phyloP scores from a whole-genome alignment of 108 stramenopile species.

The Skeletonema tropicum region DNA sequence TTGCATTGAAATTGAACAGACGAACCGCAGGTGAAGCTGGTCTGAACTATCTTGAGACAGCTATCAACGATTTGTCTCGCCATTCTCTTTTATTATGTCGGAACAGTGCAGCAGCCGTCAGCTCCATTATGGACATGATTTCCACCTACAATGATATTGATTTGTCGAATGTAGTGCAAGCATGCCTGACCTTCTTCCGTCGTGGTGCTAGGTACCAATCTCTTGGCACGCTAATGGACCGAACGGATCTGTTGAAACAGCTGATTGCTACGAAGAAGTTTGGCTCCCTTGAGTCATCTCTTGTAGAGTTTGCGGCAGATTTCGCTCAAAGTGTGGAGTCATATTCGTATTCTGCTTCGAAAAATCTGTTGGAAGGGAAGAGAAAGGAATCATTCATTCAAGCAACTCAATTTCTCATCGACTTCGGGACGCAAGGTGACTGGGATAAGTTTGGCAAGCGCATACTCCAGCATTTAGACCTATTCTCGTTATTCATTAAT shows the following conservation, averaged over 20 bases:
- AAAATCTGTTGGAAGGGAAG: not conserved
- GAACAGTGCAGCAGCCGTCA: not conserved
- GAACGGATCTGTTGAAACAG: not conserved
- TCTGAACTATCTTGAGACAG: too few species aligned
- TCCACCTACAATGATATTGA: not conserved
- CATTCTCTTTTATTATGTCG: too few species aligned
- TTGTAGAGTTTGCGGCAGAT: not conserved
- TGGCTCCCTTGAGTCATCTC: not conserved
- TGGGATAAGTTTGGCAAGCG: not conserved
- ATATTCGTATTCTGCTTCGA: too few species aligned
- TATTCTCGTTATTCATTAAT: not conserved
- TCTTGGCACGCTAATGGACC: not conserved
- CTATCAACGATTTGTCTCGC: too few species aligned
- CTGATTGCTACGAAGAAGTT: not conserved
- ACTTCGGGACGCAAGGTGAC: too few species aligned
- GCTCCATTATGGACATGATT: not conserved
- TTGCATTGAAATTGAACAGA: conserved; percentile 9
- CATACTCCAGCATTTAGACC: not conserved
- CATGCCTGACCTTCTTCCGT: not conserved
- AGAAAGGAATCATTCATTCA: not conserved
- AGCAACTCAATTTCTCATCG: too few species aligned
- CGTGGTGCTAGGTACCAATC: not conserved
- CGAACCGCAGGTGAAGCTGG: not conserved
- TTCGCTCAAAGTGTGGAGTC: not conserved
- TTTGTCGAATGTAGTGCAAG: not conserved